A percentile compares a stretch with the other conserved stretches of the same genome.
phyloP scores from a whole-genome alignment of 192 early-diverging fungal species.

The Podila horticola region DNA sequence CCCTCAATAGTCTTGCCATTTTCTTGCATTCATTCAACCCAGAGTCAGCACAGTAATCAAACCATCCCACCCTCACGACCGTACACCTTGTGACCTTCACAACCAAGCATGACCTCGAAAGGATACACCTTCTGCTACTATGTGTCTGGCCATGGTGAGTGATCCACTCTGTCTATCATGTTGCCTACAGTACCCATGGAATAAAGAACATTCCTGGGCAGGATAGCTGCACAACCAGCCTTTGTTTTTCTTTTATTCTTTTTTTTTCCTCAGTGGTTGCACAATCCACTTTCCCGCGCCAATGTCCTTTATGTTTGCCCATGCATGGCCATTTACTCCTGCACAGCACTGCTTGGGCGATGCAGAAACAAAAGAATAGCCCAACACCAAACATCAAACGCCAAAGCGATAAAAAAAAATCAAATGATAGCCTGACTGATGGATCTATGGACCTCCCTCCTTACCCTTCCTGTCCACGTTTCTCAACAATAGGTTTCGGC shows the following conservation, averaged over 20 bases:
- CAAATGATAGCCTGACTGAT: not conserved
- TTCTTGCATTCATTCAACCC: not conserved
- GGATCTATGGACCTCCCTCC: not conserved
- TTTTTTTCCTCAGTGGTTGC: too few species aligned
- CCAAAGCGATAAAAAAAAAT: too few species aligned
- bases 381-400: slow-evolving; percentile 6
- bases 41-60: not conserved
- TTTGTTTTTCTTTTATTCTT: too few species aligned
- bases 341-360: not conserved
- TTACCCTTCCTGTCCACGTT: not conserved
- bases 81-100: not conserved
- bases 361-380: not conserved
- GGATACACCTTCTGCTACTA: slow-evolving; percentile 61
- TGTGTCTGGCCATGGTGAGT: slow-evolving; percentile 62
- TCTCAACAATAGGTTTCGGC: slow-evolving; percentile 54
- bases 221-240: too few species aligned
- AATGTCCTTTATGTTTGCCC: too few species aligned
- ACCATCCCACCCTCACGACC: not conserved
- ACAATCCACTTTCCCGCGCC: too few species aligned
- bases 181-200: too few species aligned
- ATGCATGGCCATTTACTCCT: not conserved
- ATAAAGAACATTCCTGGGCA: too few species aligned
- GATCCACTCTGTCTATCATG: not conserved
- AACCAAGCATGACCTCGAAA: slow-evolving; percentile 6
- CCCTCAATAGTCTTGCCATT: not conserved